Evolutionary conservation across 1,284 basidiomycete species (phyloP), one percentile per base, ranked within the genome.

Genomic region (Pseudozyma sp.): DNA sequence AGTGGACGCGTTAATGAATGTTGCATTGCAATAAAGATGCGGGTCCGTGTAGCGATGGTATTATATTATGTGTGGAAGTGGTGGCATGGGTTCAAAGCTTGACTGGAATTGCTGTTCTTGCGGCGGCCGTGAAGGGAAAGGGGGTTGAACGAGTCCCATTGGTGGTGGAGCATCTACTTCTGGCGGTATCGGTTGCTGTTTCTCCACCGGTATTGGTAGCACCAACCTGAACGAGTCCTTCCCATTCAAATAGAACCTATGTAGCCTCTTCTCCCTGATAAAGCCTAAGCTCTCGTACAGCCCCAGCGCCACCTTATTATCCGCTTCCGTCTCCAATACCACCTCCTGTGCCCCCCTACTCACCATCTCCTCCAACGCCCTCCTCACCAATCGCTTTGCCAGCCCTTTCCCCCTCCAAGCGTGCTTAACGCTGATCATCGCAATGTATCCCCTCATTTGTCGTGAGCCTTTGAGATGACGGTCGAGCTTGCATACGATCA

Each of bases 401-500:
- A 75, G 11, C 2, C 96, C 95, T 50, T 90, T 89, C 0, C 79
- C 70, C 0, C 83, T 59, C 66, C 70, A 78, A 2, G 48, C 38
- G 1, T 65, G 43, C 10, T 74, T 61, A 10, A 85, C 77, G 48
- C 77, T 80, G 59, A 99, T 89, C 97, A 99, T 99, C 35, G 95
- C 96, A 67, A 99, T 97, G 84, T 99, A 99, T 5, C 96, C 96
- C 79, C 96, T 87, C 86, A 94, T 93, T 5, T 90, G 87, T 4
- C 88, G 87, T 12, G 78, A 72, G 7, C 83, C 80, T 68, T 89
- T 88, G 25, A 79, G 55, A 86, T 97, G 95, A 82, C 89, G 88
- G 78, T 94, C 94, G 85, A 96, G 93, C 87, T 98, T 98, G 89
- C 94, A 95, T 34, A 99, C 92, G 66, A 99, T 93, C 5, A 94